phyloP scores from a whole-genome alignment of 805 yeast genomes.

The Monosporozyma siamensis region DNA sequence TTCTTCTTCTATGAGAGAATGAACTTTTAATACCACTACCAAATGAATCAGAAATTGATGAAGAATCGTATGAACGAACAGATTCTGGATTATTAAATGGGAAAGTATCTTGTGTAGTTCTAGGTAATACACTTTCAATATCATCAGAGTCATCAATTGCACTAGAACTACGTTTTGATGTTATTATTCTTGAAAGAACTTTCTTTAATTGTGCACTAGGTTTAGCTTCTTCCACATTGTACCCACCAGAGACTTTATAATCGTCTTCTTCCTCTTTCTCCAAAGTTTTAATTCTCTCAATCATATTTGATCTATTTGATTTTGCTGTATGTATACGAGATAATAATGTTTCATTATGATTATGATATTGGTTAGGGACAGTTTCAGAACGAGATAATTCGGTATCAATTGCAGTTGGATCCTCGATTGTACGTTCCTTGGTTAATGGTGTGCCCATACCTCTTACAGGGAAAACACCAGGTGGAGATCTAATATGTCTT shows the following conservation, averaged over 20 bases:
- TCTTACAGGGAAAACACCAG: slow-evolving; percentile 69
- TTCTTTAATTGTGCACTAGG: slow-evolving; percentile 30
- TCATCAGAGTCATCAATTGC: slow-evolving; percentile 2
- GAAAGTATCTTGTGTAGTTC: slow-evolving; percentile 22
- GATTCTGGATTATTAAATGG: slow-evolving; percentile 12
- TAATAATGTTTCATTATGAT: not conserved
- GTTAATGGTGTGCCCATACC: slow-evolving; percentile 64
- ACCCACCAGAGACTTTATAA: slow-evolving; percentile 19
- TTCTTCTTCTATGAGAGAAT: not conserved
- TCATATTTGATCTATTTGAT: not conserved
- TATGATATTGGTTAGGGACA: too few relatives aligned
- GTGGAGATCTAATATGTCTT: slow-evolving; percentile 43
- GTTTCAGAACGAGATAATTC: too few relatives aligned
- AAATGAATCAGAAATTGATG: not conserved
- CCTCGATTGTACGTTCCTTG: slow-evolving; percentile 51
- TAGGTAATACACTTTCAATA: slow-evolving; percentile 11
- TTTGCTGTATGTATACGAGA: not conserved
- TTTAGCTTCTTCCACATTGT: slow-evolving; percentile 29
- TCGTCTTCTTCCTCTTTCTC: slow-evolving; percentile 25
- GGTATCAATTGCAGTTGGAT: slow-evolving; percentile 13
- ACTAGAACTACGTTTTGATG: slow-evolving; percentile 5
- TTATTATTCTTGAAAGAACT: slow-evolving; percentile 21
- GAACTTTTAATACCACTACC: not conserved
- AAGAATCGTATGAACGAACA: not conserved
- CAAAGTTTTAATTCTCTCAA: slow-evolving; percentile 10